A percentile compares a stretch with the other conserved stretches of the same genome.
phyloP scores from a whole-genome alignment of 139 green algal genomes.

The Picochlorum sp. region DNA sequence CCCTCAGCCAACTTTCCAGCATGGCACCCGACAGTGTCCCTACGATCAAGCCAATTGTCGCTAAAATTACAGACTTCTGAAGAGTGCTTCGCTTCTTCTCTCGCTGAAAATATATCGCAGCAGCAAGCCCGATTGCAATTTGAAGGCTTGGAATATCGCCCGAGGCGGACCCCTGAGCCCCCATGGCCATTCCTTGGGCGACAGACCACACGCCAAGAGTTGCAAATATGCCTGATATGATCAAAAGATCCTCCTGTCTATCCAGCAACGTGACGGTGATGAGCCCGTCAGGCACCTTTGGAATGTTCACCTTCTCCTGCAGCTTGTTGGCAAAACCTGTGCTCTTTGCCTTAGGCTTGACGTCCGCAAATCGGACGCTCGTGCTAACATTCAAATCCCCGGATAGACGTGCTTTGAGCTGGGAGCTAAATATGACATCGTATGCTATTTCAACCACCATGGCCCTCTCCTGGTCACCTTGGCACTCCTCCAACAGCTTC shows the following conservation, averaged over 20 bases:
- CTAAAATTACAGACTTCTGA: slow-evolving; percentile 36
- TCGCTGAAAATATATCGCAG: slow-evolving; percentile 65
- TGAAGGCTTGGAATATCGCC: slow-evolving; percentile 63
- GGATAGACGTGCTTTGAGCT: slow-evolving; percentile 11
- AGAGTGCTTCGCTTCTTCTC: slow-evolving; percentile 61
- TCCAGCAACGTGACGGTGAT: too few relatives aligned
- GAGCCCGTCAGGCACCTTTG: neutral
- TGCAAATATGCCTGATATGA: slow-evolving; percentile 37
- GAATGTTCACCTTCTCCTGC: slow-evolving; percentile 2
- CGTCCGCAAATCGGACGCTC: slow-evolving; percentile 4
- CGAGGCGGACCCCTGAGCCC: slow-evolving; percentile 19
- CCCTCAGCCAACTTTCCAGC: slow-evolving; percentile 69
- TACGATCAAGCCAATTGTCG: slow-evolving; percentile 44
- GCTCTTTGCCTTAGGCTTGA: neutral
- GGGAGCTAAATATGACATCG: slow-evolving; percentile 23
- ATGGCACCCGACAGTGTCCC: slow-evolving; percentile 55
- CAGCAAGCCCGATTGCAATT: slow-evolving; percentile 58
- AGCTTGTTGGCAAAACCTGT: too few relatives aligned
- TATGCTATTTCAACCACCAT: slow-evolving; percentile 28
- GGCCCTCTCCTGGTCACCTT: slow-evolving; percentile 9
- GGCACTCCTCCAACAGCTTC: slow-evolving; percentile 1
- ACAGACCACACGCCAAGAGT: slow-evolving; percentile 38
- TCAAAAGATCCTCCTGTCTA: neutral
- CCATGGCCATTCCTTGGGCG: slow-evolving; percentile 27
- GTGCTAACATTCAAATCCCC: slow-evolving; percentile 3